Base-by-base conservation (phyloP, 345 rosid species). In the Luvunga scandens region DNA sequence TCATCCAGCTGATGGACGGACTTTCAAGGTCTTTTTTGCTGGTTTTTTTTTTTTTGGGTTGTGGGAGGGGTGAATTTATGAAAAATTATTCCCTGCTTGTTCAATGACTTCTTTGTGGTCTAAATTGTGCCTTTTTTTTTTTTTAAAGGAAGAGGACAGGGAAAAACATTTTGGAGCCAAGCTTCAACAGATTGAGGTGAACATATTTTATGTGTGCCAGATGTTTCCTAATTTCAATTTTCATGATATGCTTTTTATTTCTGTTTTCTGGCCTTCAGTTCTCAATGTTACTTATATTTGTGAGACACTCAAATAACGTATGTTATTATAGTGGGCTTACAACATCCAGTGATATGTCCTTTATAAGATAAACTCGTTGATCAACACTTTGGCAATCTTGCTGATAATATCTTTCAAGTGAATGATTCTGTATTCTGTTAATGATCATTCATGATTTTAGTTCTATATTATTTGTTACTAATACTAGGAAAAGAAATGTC, bases 171-270 rank as follows among this genome's bases (percentile, higher is more conserved):
- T 94, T 78, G 97, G 92, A 81, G 88, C 95, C 77, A 96, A 96
- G 85, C 92, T 90, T 88, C 97, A 90, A 77, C 98, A 92, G 85
- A 96, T 94, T 78, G 98, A 96, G 97, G 99, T 94, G 70, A 83
- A 66, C 33, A 57, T 79, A 56, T 78, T 61, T 50, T 71, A 45
- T 59, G 59, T 21, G 60, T 59, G 2, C 22, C 27, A 59, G 27
- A 48, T 57, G 18, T 28, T 7, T 66, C 19, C 39, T 36, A 12
- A 13, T 74, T 42, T 28, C 25, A 67, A 19, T 69, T 75, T 63
- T 28, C 66, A 73, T 60, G 57, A 72, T 72, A 45, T 19, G 48
- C 25, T 28, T 14, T 62, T 10, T 31, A 4, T 75, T 38, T 25
- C 18, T 9, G 19, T 62, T 27, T 28, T 62, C 14, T 63, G 75